These are phyloP conservation scores for Prunus persica DNA, from an alignment of 306 rosid genomes.

Conservation along the genomic window Prunus_persica_NCBIv2 NC_034014.1:1110501-1111000, in stretches of 20 bases:
- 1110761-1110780: neutral
- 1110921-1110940: slow-evolving; percentile 17
- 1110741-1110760: slow-evolving; percentile 15
- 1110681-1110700: slow-evolving; percentile 52
- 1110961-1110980: slow-evolving; percentile 6
- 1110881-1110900: slow-evolving; percentile 27
- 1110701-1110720: slow-evolving; percentile 24
- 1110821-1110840: slow-evolving; percentile 33
- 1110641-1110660: slow-evolving; percentile 26
- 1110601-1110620: slow-evolving; percentile 8
- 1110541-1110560: slow-evolving; percentile 43
- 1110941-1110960: slow-evolving; percentile 21
- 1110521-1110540: slow-evolving; percentile 55
- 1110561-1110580: slow-evolving; percentile 42
- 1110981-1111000: slow-evolving; percentile 19
- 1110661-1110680: slow-evolving; percentile 60
- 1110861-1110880: slow-evolving; percentile 51
- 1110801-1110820: slow-evolving; percentile 22
- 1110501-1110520: slow-evolving; percentile 41
- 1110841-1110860: slow-evolving; percentile 50
- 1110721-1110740: slow-evolving; percentile 3
- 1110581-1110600: slow-evolving; percentile 33
- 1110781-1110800: slow-evolving; percentile 17
- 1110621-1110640: slow-evolving; percentile 12
- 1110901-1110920: slow-evolving; percentile 7